phyloP scores from a whole-genome alignment of 495 filamentous ascomycete genomes.

The Pseudomonodictys pantanalensis region DNA sequence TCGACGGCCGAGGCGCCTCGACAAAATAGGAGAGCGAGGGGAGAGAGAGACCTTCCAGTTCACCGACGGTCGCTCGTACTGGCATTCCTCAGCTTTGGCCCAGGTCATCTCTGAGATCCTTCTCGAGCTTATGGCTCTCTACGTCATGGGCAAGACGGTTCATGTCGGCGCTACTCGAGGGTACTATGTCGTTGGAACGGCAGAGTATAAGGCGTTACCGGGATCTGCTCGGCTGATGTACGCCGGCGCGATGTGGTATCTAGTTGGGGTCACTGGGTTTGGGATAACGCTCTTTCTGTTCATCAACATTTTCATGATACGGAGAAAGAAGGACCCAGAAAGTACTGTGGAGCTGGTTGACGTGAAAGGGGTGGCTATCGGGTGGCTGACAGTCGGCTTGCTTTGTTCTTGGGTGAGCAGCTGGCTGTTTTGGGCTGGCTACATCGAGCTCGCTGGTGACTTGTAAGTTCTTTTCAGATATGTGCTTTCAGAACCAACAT shows the following conservation, averaged over 20 bases:
- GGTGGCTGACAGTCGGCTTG: too few relatives aligned
- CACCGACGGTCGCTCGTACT: background rate
- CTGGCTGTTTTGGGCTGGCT: constrained; percentile 22
- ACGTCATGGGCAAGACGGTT: constrained; percentile 14
- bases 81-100: constrained; percentile 1
- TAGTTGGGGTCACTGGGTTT: too few relatives aligned
- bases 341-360: too few relatives aligned
- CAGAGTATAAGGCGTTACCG: too few relatives aligned
- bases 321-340: too few relatives aligned
- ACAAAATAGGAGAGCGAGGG: background rate
- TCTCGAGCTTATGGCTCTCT: constrained; percentile 12
- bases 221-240: too few relatives aligned
- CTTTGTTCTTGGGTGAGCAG: constrained; percentile 8
- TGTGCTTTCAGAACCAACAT: background rate
- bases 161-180: background rate
- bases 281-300: too few relatives aligned
- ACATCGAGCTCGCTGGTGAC: constrained; percentile 10
- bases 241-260: too few relatives aligned
- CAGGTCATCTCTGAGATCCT: constrained; percentile 9
- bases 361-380: too few relatives aligned
- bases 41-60: background rate
- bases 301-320: too few relatives aligned
- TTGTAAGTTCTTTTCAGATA: constrained; percentile 1
- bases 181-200: too few relatives aligned
- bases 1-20: too few relatives aligned